phyloP scores from a whole-genome alignment of 768 basidiomycete genomes.

The Multifurca ochricompacta region DNA sequence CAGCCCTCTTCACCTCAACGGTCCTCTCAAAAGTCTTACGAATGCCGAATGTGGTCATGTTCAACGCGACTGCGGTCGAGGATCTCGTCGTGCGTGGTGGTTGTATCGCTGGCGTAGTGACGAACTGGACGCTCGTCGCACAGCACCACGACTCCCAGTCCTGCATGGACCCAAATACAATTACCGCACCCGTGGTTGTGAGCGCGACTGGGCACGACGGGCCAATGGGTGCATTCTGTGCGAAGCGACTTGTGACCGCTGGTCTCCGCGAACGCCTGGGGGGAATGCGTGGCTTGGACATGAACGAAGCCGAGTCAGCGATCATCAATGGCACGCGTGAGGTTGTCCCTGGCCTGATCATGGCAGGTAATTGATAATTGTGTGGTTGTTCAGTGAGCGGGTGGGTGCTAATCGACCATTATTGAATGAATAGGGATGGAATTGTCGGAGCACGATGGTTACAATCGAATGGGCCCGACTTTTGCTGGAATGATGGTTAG shows the following conservation, averaged over 20 bases:
- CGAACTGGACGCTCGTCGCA: conserved; percentile 45
- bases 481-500: conserved; percentile 78
- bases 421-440: conserved; percentile 59
- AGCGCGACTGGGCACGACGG: conserved; percentile 74
- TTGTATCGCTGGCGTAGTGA: conserved; percentile 47
- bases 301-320: conserved; percentile 76
- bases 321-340: conserved; percentile 73
- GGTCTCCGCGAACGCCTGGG: conserved; percentile 69
- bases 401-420: not conserved
- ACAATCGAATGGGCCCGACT: conserved; percentile 60
- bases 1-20: conserved; percentile 74
- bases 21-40: conserved; percentile 63
- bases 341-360: conserved; percentile 65
- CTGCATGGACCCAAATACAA: conserved; percentile 62
- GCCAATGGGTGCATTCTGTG: conserved; percentile 75
- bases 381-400: not conserved
- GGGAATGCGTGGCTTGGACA: conserved; percentile 74
- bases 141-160: conserved; percentile 69
- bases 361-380: conserved; percentile 50
- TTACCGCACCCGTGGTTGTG: conserved; percentile 69
- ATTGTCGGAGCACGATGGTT: conserved; percentile 72
- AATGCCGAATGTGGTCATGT: conserved; percentile 61
- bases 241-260: conserved; percentile 68
- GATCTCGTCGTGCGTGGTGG: conserved; percentile 64
- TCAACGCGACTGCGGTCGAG: conserved; percentile 78